Evolutionary conservation across 768 basidiomycete species (phyloP).

Genomic region (Gymnopilus junonius): DNA sequence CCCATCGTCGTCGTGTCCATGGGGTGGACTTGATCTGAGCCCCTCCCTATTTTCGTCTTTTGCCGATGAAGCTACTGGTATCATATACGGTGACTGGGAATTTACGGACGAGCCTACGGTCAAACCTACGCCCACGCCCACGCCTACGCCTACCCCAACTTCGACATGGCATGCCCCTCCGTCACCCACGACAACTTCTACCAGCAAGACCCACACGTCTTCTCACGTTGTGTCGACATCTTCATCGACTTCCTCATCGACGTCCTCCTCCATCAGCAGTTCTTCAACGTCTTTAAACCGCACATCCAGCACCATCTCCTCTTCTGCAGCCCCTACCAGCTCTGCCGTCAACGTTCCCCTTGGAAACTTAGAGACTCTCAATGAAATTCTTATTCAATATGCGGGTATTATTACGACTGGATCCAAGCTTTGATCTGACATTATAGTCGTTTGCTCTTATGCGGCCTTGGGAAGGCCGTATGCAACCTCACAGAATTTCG

Average conservation of each 20-base stretch:
- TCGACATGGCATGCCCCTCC: background rate
- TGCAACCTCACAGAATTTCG: background rate
- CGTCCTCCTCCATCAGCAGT: background rate
- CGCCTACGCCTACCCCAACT: too few relatives aligned
- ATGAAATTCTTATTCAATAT: background rate
- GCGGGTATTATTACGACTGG: background rate
- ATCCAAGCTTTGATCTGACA: background rate
- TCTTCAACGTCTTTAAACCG: background rate
- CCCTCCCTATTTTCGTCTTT: background rate
- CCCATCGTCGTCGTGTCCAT: background rate
- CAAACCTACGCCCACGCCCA: background rate
- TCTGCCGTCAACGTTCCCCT: background rate
- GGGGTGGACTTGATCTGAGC: background rate
- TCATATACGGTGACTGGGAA: background rate
- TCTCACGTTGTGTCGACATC: background rate
- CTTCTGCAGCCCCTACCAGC: background rate
- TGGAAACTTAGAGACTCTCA: background rate
- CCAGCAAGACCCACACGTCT: background rate
- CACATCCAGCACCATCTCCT: background rate
- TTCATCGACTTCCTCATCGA: too few relatives aligned
- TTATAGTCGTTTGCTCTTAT: background rate
- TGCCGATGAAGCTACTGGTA: background rate
- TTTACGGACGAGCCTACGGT: background rate
- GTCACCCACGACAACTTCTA: background rate
- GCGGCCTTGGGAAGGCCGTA: background rate